Evolutionary conservation across 163 green algal genomes (phyloP).

Genomic region (Chloromonas sp.): DNA sequence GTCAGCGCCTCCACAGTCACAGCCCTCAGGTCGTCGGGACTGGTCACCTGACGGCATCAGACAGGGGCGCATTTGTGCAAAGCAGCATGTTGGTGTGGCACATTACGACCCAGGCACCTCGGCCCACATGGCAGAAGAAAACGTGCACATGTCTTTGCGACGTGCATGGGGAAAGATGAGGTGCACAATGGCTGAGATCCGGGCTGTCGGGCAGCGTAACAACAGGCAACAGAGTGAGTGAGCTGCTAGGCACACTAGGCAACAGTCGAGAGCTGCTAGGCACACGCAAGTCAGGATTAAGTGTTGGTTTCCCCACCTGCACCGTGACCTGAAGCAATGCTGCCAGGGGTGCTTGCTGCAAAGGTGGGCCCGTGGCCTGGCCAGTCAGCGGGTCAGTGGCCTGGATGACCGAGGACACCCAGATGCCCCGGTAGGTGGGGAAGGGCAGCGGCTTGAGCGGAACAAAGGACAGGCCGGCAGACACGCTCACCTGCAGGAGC

Average conservation of each 20-base stretch:
- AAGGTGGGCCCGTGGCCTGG: not conserved
- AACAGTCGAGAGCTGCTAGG: too few species aligned
- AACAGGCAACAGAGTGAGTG: too few species aligned
- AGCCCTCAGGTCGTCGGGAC: slow-evolving; percentile 30
- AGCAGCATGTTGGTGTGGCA: too few species aligned
- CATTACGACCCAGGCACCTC: too few species aligned
- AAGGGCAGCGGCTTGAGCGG: slow-evolving; percentile 33
- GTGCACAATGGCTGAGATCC: not conserved
- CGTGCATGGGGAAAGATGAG: not conserved
- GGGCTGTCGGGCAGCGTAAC: too few species aligned
- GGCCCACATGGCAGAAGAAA: too few species aligned
- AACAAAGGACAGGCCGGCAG: slow-evolving; percentile 41
- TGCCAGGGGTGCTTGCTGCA: slow-evolving; percentile 13
- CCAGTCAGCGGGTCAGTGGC: not conserved
- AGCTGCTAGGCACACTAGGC: too few species aligned
- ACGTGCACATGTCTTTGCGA: too few species aligned
- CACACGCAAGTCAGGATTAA: too few species aligned
- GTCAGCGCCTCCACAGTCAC: slow-evolving; percentile 41
- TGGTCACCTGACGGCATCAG: slow-evolving; percentile 30
- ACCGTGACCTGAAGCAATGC: slow-evolving; percentile 16
- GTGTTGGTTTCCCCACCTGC: slow-evolving; percentile 1
- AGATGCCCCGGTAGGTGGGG: slow-evolving; percentile 50
- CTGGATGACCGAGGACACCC: slow-evolving; percentile 40
- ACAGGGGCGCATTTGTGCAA: too few species aligned
- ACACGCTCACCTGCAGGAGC: slow-evolving; percentile 10